phyloP scores from a whole-genome alignment of 352 stramenopile genomes.

The Paralagenidium karlingii region DNA sequence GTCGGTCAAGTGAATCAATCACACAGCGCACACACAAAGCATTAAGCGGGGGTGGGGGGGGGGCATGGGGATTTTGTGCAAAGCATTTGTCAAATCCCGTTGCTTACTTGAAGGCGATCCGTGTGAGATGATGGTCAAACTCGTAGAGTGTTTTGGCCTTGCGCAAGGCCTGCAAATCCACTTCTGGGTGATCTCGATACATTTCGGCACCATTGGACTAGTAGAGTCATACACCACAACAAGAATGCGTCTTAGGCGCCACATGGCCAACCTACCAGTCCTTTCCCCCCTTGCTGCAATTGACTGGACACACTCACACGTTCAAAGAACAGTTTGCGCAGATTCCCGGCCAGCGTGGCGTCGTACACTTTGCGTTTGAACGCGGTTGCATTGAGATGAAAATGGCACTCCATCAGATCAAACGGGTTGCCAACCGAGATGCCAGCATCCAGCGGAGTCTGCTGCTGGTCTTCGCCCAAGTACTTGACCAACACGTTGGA shows the following conservation, averaged over 20 bases:
- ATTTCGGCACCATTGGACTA: slow-evolving; percentile 53
- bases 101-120: slow-evolving; percentile 34
- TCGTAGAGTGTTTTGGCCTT: slow-evolving; percentile 22
- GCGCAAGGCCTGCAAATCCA: slow-evolving; percentile 31
- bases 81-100: no score
- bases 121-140: slow-evolving; percentile 54
- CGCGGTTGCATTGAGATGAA: slow-evolving; percentile 22
- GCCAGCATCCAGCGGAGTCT: slow-evolving; percentile 19
- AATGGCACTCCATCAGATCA: slow-evolving; percentile 30
- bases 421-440: slow-evolving; percentile 72
- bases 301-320: no score
- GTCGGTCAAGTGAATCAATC: no score
- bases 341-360: slow-evolving; percentile 23
- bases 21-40: no score
- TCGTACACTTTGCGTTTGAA: slow-evolving; percentile 53
- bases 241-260: not conserved
- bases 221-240: not conserved
- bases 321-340: slow-evolving; percentile 43
- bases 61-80: no score
- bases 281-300: no score
- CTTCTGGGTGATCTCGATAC: slow-evolving; percentile 22
- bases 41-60: no score
- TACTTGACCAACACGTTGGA: slow-evolving; percentile 72
- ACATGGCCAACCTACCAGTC: not conserved
- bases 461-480: slow-evolving; percentile 33